Evolutionary conservation across 2,329 filamentous ascomycete species (phyloP).

Genomic region (Colletotrichum simmondsii): DNA sequence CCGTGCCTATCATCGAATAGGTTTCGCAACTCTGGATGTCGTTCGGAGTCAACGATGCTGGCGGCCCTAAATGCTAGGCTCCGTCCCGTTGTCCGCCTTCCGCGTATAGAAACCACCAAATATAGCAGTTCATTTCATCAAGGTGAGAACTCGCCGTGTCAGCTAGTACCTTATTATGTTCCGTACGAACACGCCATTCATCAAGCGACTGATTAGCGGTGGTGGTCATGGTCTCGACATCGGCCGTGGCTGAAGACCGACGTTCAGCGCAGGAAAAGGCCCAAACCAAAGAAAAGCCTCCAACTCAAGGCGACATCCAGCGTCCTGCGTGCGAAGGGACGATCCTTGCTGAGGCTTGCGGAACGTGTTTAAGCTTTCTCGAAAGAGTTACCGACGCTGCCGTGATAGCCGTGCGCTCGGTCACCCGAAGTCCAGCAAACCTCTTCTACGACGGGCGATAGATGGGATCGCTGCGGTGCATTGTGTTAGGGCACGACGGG

Average conservation of each 20-base stretch:
- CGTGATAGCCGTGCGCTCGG: conserved; percentile 21
- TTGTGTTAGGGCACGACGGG: conserved; percentile 22
- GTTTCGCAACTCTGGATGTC: not conserved
- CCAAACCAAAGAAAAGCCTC: too few species aligned
- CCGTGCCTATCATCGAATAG: not conserved
- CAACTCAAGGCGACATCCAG: not conserved
- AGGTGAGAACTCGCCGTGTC: not conserved
- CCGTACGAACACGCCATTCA: not conserved
- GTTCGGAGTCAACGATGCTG: not conserved
- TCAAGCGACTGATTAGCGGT: not conserved
- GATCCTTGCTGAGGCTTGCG: not conserved
- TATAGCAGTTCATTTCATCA: not conserved
- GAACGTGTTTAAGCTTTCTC: not conserved
- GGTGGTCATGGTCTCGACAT: not conserved
- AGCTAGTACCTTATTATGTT: not conserved
- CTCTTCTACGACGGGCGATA: not conserved
- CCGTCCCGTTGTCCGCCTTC: not conserved
- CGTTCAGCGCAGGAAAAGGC: not conserved
- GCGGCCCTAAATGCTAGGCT: not conserved
- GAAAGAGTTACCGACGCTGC: not conserved
- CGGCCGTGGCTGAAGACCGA: not conserved
- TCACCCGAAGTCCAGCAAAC: conserved; percentile 4
- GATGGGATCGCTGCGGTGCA: not conserved
- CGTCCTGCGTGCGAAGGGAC: not conserved
- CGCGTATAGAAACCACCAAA: not conserved